A percentile compares a stretch with the other conserved stretches of the same genome.
phyloP scores from a whole-genome alignment of 257 asterid genomes.

The Linaria vulgaris region DNA sequence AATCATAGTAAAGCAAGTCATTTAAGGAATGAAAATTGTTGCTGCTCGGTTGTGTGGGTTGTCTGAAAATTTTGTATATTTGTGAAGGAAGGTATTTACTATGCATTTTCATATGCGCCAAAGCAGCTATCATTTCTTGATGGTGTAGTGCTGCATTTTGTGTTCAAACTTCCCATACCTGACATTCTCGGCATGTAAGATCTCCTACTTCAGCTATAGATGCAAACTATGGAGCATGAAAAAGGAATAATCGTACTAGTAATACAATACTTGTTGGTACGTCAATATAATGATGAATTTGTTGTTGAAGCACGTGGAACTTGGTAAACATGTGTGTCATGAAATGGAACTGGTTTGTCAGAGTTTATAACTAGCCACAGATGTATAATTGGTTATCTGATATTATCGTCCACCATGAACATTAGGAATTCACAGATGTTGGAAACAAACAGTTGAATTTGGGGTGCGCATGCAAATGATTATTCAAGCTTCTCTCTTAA shows the following conservation, averaged over 20 bases:
- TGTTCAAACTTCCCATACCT: slow-evolving; percentile 73
- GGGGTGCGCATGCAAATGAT: too few relatives aligned
- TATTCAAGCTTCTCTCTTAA: not conserved
- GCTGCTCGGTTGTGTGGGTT: slow-evolving; percentile 80
- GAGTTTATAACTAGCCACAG: not conserved
- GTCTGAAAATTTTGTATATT: slow-evolving; percentile 61
- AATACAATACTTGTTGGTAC: not conserved
- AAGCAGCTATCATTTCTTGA: slow-evolving; percentile 83
- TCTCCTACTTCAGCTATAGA: slow-evolving; percentile 19
- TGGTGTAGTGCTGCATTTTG: slow-evolving; percentile 74
- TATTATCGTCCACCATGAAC: not conserved
- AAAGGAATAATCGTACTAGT: slow-evolving; percentile 7
- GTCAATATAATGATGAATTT: not conserved
- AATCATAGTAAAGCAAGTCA: slow-evolving; percentile 52
- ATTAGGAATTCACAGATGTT: not conserved
- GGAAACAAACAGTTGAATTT: not conserved
- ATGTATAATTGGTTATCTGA: not conserved
- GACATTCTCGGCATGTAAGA: slow-evolving; percentile 87
- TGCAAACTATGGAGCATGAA: slow-evolving; percentile 2
- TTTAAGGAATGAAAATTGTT: slow-evolving; percentile 78
- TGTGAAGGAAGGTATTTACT: slow-evolving; percentile 69
- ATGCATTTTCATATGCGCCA: slow-evolving; percentile 84
- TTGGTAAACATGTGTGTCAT: not conserved
- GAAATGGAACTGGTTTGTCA: not conserved
- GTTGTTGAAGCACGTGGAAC: slow-evolving; percentile 3